Evolutionary conservation across 169 alveolate genomes (phyloP), one percentile per base, ranked within the genome.

Genomic region (Pseudocohnilembus persalinus): DNA sequence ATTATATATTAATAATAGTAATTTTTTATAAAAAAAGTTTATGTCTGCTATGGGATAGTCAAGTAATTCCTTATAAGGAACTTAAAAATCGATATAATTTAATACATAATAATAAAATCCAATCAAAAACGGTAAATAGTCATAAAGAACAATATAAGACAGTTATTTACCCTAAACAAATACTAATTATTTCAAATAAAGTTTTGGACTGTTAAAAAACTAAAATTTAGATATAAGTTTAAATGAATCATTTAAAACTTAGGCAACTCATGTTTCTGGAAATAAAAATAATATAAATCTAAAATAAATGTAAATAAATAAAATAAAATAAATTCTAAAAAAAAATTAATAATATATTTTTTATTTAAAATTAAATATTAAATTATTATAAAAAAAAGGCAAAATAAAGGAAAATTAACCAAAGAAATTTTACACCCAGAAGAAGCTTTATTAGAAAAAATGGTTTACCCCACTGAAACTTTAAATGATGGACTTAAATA

Each of bases 361-460:
- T 33, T 76, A 79, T 84, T 34, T 30, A 79, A 34, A 33, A 1
- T 28, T 73, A 33, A 64, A 78, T 78, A 30, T 85, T 79, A n/a
- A 78, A 73, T 79, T 85, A n/a, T 73, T 64, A 31, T 77, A 26
- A 73, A 80, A 28, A 74, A 31, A 35, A 75, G 83, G 74, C 63
- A 81, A 29, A 30, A 86, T 31, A 82, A 81, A 35, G 30, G 30
- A 32, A 31, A 31, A 0, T 76, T 86, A 16, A 86, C 90, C 25
- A 86, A 86, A 75, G 90, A 86, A 86, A 76, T 80, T 72, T 68
- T 86, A 0, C 86, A 86, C 64, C 90, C 90, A 35, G 90, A 86
- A 80, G 29, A 73, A 79, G 35, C 64, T 24, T 64, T 79, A 29
- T 72, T 79, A 63, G 84, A 79, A 79, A 79, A 72, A 79, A 63